phyloP scores from a whole-genome alignment of 75 land plant species.

The Pinus tabuliformis region DNA sequence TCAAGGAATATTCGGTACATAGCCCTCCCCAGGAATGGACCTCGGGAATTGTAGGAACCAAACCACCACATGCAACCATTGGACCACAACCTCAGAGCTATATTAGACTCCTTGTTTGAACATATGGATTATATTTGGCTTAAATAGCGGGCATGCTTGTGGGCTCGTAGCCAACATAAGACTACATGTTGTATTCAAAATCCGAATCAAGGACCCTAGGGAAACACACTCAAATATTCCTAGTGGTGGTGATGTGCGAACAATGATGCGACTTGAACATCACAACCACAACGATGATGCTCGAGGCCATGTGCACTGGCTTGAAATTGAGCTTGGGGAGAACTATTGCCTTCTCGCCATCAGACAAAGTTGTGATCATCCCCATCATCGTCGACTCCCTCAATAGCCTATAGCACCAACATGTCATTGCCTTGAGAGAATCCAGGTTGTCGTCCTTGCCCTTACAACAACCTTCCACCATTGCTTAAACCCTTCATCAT shows the following conservation, averaged over 20 bases:
- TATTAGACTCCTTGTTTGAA: too few species aligned
- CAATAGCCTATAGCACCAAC: slow-evolving; percentile 91
- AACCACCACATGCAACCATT: too few species aligned
- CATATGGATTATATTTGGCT: slow-evolving; percentile 30
- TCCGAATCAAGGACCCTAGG: slow-evolving; percentile 99
- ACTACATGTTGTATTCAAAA: slow-evolving; percentile 97
- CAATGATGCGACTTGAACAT: slow-evolving; percentile 99
- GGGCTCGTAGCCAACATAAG: slow-evolving; percentile 97
- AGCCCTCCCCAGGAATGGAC: too few species aligned
- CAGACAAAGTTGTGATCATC: slow-evolving; percentile 98
- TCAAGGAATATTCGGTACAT: too few species aligned
- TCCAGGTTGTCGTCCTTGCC: slow-evolving; percentile 90
- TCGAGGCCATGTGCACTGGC: slow-evolving; percentile 96
- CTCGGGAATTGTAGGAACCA: too few species aligned
- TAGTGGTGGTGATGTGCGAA: slow-evolving; percentile 97
- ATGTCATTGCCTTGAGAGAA: slow-evolving; percentile 88
- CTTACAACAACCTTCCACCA: slow-evolving; percentile 80
- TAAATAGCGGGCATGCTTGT: slow-evolving; percentile 99
- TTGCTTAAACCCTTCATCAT: slow-evolving; percentile 55
- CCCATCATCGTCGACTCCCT: slow-evolving; percentile 97
- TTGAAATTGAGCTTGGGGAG: slow-evolving; percentile 87
- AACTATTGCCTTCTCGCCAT: slow-evolving; percentile 71
- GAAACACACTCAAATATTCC: slow-evolving; percentile 97
- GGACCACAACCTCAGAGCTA: too few species aligned
- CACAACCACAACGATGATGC: slow-evolving; percentile 97